Base-by-base conservation (phyloP, 2,329 filamentous ascomycete genomes). In the Sarocladiaceae sp. region DNA sequence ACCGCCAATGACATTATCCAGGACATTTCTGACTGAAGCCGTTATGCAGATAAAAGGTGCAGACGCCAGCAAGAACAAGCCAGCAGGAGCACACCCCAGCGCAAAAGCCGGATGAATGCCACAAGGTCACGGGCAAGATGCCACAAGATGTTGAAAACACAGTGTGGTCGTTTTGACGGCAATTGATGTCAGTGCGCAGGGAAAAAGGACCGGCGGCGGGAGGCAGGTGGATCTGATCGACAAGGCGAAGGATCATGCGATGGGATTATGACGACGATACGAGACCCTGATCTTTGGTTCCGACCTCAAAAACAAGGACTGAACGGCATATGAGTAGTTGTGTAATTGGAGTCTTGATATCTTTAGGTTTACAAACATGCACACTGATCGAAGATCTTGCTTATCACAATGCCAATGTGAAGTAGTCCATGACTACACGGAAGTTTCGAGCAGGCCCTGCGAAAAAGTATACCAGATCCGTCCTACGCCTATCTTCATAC, bases 61-160 rank as follows among this genome's bases (percentile, higher is more conserved):
- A 18, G 39, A 42, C 23, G 26, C 35, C 18, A 33, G 36, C 50
- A 35, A 33, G 26, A 44, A 44, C 13, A 44, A 37, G 22, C 28
- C 28, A 4, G 36, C 39, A n/a, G 29, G 33, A 3, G 36, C 50
- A n/a, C 23, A 22, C 17, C 50, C 50, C 11, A 35, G 13, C 23
- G 33, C 50, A 7, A 52, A 52, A 25, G 50, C 50, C 3, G 35
- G n/a, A n/a, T 50, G 31, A 50, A n/a, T n/a, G n/a, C n/a, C n/a
- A n/a, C n/a, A n/a, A n/a, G n/a, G n/a, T n/a, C n/a, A n/a, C n/a
- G n/a, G n/a, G n/a, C n/a, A n/a, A n/a, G n/a, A n/a, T n/a, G n/a
- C n/a, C n/a, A n/a, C n/a, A n/a, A n/a, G n/a, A n/a, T n/a, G n/a
- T n/a, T n/a, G n/a, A n/a, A n/a, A n/a, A n/a, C n/a, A n/a, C n/a